Base-by-base conservation (phyloP, 2,329 filamentous ascomycete species). In the Arthroderma uncinatum region DNA sequence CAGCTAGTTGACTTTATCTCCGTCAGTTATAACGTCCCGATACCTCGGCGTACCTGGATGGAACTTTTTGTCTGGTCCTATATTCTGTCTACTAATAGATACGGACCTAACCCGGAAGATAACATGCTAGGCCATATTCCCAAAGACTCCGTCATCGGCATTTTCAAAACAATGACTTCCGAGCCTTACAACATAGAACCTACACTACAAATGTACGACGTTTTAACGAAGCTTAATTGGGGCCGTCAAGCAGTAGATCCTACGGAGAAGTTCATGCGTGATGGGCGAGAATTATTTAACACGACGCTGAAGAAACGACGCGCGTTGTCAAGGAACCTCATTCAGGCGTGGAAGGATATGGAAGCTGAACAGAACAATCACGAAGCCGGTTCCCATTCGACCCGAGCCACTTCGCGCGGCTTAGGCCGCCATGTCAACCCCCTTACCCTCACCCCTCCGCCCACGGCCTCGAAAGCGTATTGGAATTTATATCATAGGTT, bases 41-140 rank as follows among this genome's bases (percentile, higher is more conserved):
- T 92, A 37, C 71, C 81, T 0, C 63, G 66, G 5, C 66, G 75
- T 4, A 76, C 82, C 16, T 92, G 88, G 87, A 75, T 77, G 6
- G 79, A 84, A 56, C 70, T 92, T 1, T 73, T 91, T 14, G 76
- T 82, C 59, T 87, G 85, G 79, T 78, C 84, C 0, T 85, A 82
- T 63, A 73, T 87, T 8, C 74, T 83, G 40, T 73, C 77, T 2
- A 67, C 72, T 67, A 60, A 73, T 65, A 42, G 74, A 70, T 57
- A 71, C 69, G 52, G 68, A 63, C 36, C 60, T 60, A 52, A 71
- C 62, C 56, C 57, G 70, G 42, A 62, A 52, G 58, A 65, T 30
- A 59, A 62, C 40, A 53, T 36, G 5, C 53, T 62, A 9, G 72
- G 69, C 47, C 57, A 68, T 57, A 65, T 83, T 6, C 66, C 73